Percentiles rank a stretch among this genome's conserved stretches.
phyloP scores from a whole-genome alignment of 2,329 filamentous ascomycete genomes.

The Fusarium begoniae region DNA sequence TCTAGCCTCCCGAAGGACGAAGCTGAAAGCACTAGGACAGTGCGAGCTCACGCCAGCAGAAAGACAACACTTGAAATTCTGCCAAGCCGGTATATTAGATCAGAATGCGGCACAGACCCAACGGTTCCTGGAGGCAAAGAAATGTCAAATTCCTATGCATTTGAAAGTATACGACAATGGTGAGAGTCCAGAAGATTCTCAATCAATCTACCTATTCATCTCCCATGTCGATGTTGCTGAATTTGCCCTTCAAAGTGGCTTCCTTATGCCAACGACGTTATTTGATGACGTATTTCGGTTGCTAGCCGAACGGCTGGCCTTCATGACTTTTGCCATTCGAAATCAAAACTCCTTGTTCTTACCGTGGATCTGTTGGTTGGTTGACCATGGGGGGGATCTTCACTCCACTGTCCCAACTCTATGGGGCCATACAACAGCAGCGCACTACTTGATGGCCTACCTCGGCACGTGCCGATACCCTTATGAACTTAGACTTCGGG shows the following conservation, averaged over 20 bases:
- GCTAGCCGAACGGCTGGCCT: background rate
- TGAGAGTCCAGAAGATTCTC: rapidly evolving
- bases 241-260: rapidly evolving
- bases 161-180: rapidly evolving
- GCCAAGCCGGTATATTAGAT: rapidly evolving
- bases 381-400: rapidly evolving
- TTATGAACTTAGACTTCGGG: too few relatives aligned
- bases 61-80: background rate
- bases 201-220: rapidly evolving
- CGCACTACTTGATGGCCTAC: background rate
- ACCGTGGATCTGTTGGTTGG: background rate
- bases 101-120: rapidly evolving
- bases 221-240: background rate
- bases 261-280: rapidly evolving
- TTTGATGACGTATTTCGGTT: background rate
- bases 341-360: too few relatives aligned
- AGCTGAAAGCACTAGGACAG: background rate
- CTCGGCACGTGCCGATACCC: too few relatives aligned
- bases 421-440: background rate
- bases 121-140: rapidly evolving
- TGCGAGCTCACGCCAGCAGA: background rate
- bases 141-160: rapidly evolving
- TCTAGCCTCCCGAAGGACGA: background rate
- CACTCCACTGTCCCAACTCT: background rate
- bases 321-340: too few relatives aligned